Conservation (phyloP, 73 alveolate species). For the Durusdinium trenchii region DNA sequence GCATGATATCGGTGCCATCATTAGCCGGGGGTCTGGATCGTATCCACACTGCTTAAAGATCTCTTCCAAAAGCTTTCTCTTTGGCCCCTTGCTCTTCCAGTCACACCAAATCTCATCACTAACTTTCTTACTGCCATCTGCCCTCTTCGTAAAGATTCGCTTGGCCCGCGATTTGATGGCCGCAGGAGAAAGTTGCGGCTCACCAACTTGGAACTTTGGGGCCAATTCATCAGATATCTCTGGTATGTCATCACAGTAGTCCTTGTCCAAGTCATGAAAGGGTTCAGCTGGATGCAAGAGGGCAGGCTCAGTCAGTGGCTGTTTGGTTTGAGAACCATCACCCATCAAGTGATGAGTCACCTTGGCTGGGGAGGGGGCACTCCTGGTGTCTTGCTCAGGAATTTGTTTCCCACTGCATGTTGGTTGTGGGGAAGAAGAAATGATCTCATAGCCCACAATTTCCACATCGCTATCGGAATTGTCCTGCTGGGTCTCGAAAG, state of each 20-base stretch:
- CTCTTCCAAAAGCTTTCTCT: neutral
- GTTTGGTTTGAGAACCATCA: neutral
- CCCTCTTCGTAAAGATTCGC: constrained; percentile 3
- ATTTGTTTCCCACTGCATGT: neutral
- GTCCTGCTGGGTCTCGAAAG: neutral
- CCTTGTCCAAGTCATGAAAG: neutral
- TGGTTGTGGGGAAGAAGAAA: neutral
- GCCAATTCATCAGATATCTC: neutral
- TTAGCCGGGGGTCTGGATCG: no score
- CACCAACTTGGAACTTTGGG: neutral
- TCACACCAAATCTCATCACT: neutral
- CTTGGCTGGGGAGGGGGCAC: neutral
- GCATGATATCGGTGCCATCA: no score
- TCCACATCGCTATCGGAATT: neutral
- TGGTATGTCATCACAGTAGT: neutral
- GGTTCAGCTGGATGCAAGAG: constrained; percentile 7
- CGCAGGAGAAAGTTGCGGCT: neutral
- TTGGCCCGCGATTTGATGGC: neutral
- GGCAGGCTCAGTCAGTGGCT: neutral
- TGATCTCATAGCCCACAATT: neutral
- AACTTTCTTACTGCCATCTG: constrained; percentile 4
- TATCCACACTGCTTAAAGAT: constrained; percentile 9
- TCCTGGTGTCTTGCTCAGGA: neutral
- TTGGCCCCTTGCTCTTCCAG: constrained; percentile 2
- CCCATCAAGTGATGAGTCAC: neutral